Percentiles rank a stretch among this genome's conserved stretches.
Evolutionary conservation across 768 basidiomycete genomes (phyloP).

Genomic region (Rhodotorula graminis): DNA sequence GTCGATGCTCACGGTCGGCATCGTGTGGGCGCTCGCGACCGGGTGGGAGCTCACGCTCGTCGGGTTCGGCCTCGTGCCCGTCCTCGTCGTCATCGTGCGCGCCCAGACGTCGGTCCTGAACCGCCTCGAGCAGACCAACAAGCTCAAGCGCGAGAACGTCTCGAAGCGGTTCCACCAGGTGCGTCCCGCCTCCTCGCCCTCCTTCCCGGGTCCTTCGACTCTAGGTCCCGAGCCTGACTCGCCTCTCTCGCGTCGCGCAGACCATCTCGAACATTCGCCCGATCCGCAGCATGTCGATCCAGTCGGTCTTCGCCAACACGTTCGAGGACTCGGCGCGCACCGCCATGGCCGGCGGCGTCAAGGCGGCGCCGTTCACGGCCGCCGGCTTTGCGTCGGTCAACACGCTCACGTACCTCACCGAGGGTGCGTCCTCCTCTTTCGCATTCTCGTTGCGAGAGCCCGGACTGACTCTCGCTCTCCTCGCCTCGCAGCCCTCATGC

Average conservation of each 20-base stretch:
- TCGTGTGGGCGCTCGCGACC: slow-evolving; percentile 78
- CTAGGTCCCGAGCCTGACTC: background rate
- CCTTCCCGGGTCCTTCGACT: background rate
- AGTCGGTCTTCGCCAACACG: slow-evolving; percentile 60
- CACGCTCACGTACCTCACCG: slow-evolving; percentile 78
- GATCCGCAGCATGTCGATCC: slow-evolving; percentile 82
- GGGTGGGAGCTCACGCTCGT: slow-evolving; percentile 93
- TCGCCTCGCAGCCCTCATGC: slow-evolving; percentile 61
- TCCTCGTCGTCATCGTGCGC: slow-evolving; percentile 71
- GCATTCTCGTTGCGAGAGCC: too few relatives aligned
- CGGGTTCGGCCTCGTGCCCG: slow-evolving; percentile 77
- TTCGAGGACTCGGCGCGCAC: slow-evolving; percentile 62
- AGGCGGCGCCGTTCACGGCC: slow-evolving; percentile 81
- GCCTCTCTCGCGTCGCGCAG: slow-evolving; percentile 46
- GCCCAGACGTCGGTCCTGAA: slow-evolving; percentile 68
- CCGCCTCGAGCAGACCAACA: slow-evolving; percentile 70
- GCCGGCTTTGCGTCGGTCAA: slow-evolving; percentile 74
- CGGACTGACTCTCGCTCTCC: background rate
- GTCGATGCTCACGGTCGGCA: slow-evolving; percentile 74
- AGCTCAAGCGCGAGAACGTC: slow-evolving; percentile 77
- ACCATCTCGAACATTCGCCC: slow-evolving; percentile 76
- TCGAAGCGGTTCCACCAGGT: slow-evolving; percentile 81
- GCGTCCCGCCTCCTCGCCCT: slow-evolving; percentile 41
- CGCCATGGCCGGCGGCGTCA: slow-evolving; percentile 64
- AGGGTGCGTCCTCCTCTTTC: slow-evolving; percentile 51